Evolutionary conservation across 805 yeast genomes (phyloP), one percentile per base, ranked within the genome.

Genomic region (Myxozyma mucilagina): DNA sequence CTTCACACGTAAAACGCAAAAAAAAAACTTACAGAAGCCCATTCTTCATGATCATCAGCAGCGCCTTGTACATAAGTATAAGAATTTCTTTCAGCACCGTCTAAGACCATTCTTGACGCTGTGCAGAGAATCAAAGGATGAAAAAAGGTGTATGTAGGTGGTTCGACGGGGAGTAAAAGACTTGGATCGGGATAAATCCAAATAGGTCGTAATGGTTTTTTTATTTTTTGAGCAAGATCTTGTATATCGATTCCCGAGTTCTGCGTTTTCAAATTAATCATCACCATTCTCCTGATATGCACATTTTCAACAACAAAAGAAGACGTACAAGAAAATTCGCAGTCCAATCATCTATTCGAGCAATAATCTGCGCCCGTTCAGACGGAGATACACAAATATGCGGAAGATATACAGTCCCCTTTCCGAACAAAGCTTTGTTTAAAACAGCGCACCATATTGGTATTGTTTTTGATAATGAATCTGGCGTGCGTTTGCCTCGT

Each of bases 391-490:
- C 83, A n/a, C 72, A 74, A 0, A 79, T 77, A 0, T 90, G 88
- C 11, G 82, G 75, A 52, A 71, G 73, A 10, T 84, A 71, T 38
- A 39, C 36, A 4, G 29, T 39, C 38, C 11, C 20, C 7, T 29
- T 10, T 20, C 78, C 83, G 59, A 79, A 79, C 71, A 84, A 73
- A 0, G 87, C 75, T 41, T 73, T 72, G 69, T 88, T 89, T 18
- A 90, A 59, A 4, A 89, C 90, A 0, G 92, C 88, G 73, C 96
- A 88, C 97, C 97, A 91, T 1, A 90, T 88, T 0, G 97, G 97
- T 1, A 91, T 78, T 0, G 97, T 91, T 68, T 91, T 91, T 68
- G 91, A 86, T 6, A 90, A 73, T 0, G 97, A 87, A 72, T 91
- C 97, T 0, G 97, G 97, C 74, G 90, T 84, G 31, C 81, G 74